Evolutionary conservation across 129 eudicot genomes (phyloP).

Genomic region (Ambrosia trifida): DNA sequence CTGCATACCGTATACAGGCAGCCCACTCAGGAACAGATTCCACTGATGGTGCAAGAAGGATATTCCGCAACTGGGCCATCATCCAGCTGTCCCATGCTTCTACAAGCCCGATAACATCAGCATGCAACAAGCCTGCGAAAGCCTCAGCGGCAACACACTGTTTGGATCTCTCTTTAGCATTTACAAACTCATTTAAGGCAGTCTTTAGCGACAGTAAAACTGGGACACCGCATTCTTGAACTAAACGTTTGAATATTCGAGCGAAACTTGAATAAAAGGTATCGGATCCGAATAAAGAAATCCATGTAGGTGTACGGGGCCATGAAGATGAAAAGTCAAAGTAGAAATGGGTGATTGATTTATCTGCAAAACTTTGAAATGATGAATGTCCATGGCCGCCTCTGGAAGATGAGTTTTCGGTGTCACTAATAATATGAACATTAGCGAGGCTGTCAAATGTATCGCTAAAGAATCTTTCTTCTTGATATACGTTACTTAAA

Average conservation of each 20-base stretch:
- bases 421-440: conserved; percentile 80
- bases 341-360: conserved; percentile 92
- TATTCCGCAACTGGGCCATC: conserved; percentile 60
- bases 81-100: conserved; percentile 97
- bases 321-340: conserved; percentile 94
- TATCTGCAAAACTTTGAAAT: conserved; percentile 90
- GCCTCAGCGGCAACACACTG: conserved; percentile 99
- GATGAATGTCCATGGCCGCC: conserved; percentile 72
- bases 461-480: conserved; percentile 81
- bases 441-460: conserved; percentile 85
- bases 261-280: conserved; percentile 94
- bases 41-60: conserved; percentile 78
- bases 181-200: conserved; percentile 69
- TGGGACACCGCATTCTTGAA: conserved; percentile 92
- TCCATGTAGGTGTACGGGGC: conserved; percentile 99
- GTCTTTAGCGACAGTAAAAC: conserved; percentile 62
- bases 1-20: conserved; percentile 88
- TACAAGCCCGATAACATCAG: conserved; percentile 77
- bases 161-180: conserved; percentile 84
- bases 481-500: conserved; percentile 67
- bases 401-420: conserved; percentile 60
- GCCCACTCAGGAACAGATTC: conserved; percentile 98
- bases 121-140: conserved; percentile 88
- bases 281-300: conserved; percentile 79
- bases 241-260: conserved; percentile 82